Base-by-base conservation (phyloP, 768 basidiomycete genomes). In the Mycena vitilis region DNA sequence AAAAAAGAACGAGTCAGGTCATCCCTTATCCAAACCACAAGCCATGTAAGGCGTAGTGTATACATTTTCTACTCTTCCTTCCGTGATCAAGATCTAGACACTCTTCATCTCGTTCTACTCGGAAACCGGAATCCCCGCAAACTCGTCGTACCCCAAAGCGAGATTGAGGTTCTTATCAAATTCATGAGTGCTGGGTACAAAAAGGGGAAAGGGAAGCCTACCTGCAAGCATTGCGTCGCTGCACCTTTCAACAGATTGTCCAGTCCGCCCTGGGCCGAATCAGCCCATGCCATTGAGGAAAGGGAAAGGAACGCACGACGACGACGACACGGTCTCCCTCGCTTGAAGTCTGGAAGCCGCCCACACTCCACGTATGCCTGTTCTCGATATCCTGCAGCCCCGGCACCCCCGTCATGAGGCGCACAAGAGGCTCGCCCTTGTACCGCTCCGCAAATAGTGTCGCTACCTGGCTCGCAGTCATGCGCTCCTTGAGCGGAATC, bases 231-330 rank as follows among this genome's bases (percentile, higher is more conserved):
- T 79, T 99, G 98, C n/a, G 97, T 99, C 20, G 98, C 98, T 57
- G 98, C 98, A 9, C 98, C 98, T 79, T 99, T 99, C 69, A 99
- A 84, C 64, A 99, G 81, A 81, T 99, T 99, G 77, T 99, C 98
- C 74, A 99, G 81, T 0, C 96, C 96, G 56, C 95, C 97, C 94
- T 95, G 69, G 38, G 36, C 8, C 5, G 42, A 30, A 48, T 53
- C 53, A 58, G 47, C 36, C 37, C 53, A 16, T 55, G 56, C 49
- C 54, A 0, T 59, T 49, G 48, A 48, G 36, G 45, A 49, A 49
- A 65, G 47, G 66, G 56, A 57, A 22, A 64, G 38, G 15, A 58
- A 88, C 92, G 69, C 75, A 95, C 94, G 25, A 97, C 95, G n/a
- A 98, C 88, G 23, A 99, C 98, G 13, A 94, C 98, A 60, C 98